Evolutionary conservation across 192 early-diverging fungal genomes (phyloP), one percentile per base, ranked within the genome.

Genomic region (Entomortierella chlamydospora): DNA sequence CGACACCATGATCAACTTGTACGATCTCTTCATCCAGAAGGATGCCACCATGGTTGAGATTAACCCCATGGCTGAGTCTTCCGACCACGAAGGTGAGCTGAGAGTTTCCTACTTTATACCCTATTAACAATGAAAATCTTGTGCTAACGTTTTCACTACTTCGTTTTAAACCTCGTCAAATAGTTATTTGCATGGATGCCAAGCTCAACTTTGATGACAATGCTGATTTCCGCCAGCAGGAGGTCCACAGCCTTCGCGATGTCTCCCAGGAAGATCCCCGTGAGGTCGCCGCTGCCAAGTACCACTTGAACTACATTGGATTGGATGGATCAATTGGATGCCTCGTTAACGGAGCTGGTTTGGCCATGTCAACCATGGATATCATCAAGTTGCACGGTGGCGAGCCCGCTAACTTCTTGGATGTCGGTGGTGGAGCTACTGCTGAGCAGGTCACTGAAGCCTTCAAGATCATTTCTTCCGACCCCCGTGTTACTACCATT

Each of bases 301-400:
- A 92, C 91, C 92, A 98, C 84, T 88, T 99, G 67, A 99, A 99
- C 92, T 99, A 99, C 89, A 98, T 99, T 91, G 97, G 98, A 68
- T 88, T 99, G 56, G 96, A 99, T 76, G 98, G 98, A 81, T 95
- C 87, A 79, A 99, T 99, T 79, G 97, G 98, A 67, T 99, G 98
- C 84, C 90, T 99, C 29, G 94, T 99, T 65, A 99, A 98, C 89
- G 98, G 98, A 72, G 98, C 97, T 53, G 98, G 98, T 79, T 90
- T 99, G 37, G 98, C 98, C 84, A 99, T 99, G 98, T 94, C 98
- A 59, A 99, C 98, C 68, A 99, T 99, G 98, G 98, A 99, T 84
- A 99, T 99, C 80, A 98, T 99, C 86, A 98, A 99, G 89, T 90
- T 99, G 61, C 92, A 99, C 89, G 97, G 97, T 61, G 98, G 98